A percentile compares a stretch with the other conserved stretches of the same genome.
Evolutionary conservation across 306 rosid genomes (phyloP).

Genomic region (Leucaena leucocephala): DNA sequence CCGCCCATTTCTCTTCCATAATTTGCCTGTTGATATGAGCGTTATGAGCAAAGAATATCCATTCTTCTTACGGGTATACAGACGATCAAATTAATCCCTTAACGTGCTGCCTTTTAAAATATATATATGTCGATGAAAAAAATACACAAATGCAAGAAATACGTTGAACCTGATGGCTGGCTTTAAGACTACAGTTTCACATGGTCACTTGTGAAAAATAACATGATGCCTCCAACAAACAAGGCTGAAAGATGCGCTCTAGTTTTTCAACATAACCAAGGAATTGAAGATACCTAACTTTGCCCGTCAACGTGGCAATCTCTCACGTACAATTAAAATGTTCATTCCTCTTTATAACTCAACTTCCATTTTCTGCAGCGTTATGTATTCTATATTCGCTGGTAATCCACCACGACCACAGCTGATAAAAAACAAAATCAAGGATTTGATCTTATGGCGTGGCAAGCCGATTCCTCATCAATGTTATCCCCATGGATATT

Average conservation of each 20-base stretch:
- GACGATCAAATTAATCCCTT: not conserved
- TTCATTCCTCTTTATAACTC: no score
- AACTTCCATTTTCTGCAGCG: not conserved
- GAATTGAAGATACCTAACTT: not conserved
- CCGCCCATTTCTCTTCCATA: no score
- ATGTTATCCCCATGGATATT: not conserved
- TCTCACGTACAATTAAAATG: not conserved
- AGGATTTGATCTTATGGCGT: not conserved
- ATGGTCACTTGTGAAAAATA: not conserved
- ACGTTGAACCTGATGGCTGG: not conserved
- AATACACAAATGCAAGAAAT: not conserved
- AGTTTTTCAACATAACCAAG: not conserved
- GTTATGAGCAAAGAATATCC: no score
- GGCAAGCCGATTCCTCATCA: no score
- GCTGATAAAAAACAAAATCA: not conserved
- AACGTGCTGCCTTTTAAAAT: not conserved
- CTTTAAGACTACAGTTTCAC: not conserved
- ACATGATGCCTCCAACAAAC: slow-evolving; percentile 1
- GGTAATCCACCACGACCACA: not conserved
- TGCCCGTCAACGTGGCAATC: not conserved
- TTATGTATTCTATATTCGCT: not conserved
- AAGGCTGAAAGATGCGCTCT: not conserved
- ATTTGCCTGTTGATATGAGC: no score
- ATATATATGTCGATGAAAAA: not conserved
- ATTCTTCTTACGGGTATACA: no score